Conservation (phyloP, 345 rosid genomes). For the Diplotaxis tenuifolia region DNA sequence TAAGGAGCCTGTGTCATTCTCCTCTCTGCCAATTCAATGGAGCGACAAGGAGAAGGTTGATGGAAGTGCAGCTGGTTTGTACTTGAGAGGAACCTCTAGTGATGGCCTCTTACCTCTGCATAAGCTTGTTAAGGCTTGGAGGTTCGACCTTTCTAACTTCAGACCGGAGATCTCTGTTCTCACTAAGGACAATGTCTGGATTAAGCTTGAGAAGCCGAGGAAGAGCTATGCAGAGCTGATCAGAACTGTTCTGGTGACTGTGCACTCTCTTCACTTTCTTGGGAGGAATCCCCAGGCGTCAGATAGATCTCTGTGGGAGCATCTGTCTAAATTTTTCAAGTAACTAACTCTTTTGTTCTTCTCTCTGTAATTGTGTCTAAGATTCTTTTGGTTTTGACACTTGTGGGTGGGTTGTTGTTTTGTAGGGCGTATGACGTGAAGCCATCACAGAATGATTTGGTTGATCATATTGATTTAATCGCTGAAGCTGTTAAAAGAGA, state of each 20-base stretch:
- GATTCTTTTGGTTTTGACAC: slow-evolving; percentile 1
- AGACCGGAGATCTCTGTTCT: slow-evolving; percentile 62
- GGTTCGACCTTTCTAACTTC: slow-evolving; percentile 53
- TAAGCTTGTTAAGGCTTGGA: slow-evolving; percentile 72
- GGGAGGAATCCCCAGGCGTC: slow-evolving; percentile 55
- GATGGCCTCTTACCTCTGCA: slow-evolving; percentile 55
- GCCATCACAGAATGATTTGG: slow-evolving; percentile 81
- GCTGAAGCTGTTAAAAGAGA: slow-evolving; percentile 63
- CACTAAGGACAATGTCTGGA: slow-evolving; percentile 58
- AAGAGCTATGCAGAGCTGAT: slow-evolving; percentile 58
- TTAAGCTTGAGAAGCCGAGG: slow-evolving; percentile 74
- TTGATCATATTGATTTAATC: slow-evolving; percentile 58
- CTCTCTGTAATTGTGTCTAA: background rate
- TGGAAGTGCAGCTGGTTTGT: slow-evolving; percentile 35
- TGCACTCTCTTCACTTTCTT: slow-evolving; percentile 59
- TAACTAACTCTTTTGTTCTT: slow-evolving; percentile 28
- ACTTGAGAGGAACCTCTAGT: slow-evolving; percentile 60
- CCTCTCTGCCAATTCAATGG: slow-evolving; percentile 66
- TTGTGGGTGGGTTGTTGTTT: background rate
- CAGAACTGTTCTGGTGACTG: slow-evolving; percentile 51
- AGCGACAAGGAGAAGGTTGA: slow-evolving; percentile 33
- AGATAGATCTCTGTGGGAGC: slow-evolving; percentile 62
- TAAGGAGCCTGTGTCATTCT: slow-evolving; percentile 53
- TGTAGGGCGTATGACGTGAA: slow-evolving; percentile 61
- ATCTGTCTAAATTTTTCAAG: slow-evolving; percentile 57